Conservation (phyloP, 345 rosid species). For the Camelina neglecta region DNA sequence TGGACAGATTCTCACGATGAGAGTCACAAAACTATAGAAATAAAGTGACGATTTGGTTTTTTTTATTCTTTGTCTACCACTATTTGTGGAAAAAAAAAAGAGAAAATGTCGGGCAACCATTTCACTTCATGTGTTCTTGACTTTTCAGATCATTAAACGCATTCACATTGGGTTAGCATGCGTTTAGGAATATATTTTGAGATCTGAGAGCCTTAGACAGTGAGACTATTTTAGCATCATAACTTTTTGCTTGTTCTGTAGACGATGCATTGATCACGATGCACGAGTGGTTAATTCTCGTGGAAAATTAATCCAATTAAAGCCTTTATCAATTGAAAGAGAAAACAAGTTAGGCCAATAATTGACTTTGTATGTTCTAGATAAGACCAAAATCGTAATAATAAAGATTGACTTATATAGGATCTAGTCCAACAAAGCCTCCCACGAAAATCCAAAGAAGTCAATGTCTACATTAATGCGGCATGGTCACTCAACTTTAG, state of each 20-base stretch:
- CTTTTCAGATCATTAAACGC: background rate
- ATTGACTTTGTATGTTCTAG: background rate
- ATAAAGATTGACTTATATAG: background rate
- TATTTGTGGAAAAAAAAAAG: no score
- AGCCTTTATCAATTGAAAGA: no score
- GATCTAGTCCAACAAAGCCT: background rate
- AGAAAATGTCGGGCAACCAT: no score
- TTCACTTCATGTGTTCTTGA: background rate
- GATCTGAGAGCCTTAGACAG: background rate
- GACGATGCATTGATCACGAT: background rate
- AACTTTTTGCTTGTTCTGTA: background rate
- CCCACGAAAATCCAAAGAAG: background rate
- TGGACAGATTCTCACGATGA: no score
- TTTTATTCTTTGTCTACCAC: no score
- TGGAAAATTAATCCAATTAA: background rate
- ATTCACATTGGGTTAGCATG: slow-evolving; percentile 12
- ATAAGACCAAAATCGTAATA: background rate
- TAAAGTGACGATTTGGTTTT: no score
- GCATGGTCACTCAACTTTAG: no score
- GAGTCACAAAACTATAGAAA: no score
- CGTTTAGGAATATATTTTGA: slow-evolving; percentile 14
- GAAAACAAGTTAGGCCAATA: background rate
- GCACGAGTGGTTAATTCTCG: background rate
- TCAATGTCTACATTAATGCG: background rate
- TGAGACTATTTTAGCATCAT: background rate